Base-by-base conservation (phyloP, 164 flowering plant genomes). In the Aristolochia fimbriata region DNA sequence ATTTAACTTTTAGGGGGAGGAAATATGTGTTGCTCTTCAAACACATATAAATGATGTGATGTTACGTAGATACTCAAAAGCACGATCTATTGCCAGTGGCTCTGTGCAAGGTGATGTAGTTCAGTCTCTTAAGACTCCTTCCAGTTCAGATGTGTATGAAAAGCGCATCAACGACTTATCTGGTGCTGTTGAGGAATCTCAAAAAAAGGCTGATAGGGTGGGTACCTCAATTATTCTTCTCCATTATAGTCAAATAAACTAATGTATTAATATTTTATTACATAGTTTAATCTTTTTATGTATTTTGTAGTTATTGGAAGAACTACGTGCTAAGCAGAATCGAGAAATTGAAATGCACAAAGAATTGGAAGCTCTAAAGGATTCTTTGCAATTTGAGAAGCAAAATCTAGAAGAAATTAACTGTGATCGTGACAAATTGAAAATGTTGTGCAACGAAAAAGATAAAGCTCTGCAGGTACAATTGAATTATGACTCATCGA, bases 41-140 rank as follows among this genome's bases (percentile, higher is more conserved):
- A 91, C 99, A 59, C 99, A 94, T 68, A 94, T 94, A 76, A 94
- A 94, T 76, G 97, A 94, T 74, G 99, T 94, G 55, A 91, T 94
- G 99, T 68, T 94, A 58, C 93, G 99, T 2, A 85, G 97, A 37
- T 91, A 91, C 73, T 91, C 99, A 19, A 94, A 91, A 66, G 94
- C 94, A n/a, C 84, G 94, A 14, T 71, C 97, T 62, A 59, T 72
- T 70, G 80, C 84, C 43, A 73, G 72, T 68, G 77, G 80, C 55
- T 77, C 88, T n/a, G 54, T 68, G 15, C 84, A 83, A 73, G 99
- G 87, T 69, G 96, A 84, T 66, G 20, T 76, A 53, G 45, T 85
- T 25, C 75, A 67, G 62, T 76, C 65, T 63, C 37, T 57, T 50
- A 87, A 80, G 74, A 65, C 83, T 50, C 78, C 57, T 15, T 66